Conservation (phyloP, 352 stramenopile genomes). For the Globisporangium emineosum region DNA sequence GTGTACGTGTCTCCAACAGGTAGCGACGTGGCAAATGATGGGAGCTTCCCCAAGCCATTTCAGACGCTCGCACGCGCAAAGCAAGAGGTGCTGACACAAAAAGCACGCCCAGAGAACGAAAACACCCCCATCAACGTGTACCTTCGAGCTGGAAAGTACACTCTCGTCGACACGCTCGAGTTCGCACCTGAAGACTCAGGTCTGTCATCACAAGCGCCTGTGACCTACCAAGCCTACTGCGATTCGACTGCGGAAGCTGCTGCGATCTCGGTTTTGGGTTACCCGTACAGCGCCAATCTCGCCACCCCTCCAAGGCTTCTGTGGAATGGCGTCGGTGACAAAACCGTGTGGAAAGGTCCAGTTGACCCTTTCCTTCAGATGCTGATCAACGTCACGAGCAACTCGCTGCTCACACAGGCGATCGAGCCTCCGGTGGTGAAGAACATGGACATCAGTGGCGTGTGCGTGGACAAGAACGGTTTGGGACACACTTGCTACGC, state of each 20-base stretch:
- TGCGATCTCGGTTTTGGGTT: conserved; percentile 33
- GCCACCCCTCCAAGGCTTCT: conserved; percentile 37
- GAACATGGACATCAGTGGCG: conserved; percentile 31
- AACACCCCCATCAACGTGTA: conserved; percentile 50
- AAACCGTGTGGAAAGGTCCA: conserved; percentile 39
- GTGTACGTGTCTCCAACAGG: conserved; percentile 54
- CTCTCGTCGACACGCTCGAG: conserved; percentile 49
- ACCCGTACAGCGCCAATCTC: conserved; percentile 42
- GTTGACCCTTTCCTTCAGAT: conserved; percentile 62
- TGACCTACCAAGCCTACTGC: conserved; percentile 77
- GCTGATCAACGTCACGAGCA: conserved; percentile 40
- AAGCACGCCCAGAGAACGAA: conserved; percentile 22
- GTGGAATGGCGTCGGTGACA: conserved; percentile 67
- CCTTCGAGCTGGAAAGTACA: conserved; percentile 53
- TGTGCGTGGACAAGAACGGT: conserved; percentile 63
- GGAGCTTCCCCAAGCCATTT: conserved; percentile 49
- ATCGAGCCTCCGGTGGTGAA: conserved; percentile 15
- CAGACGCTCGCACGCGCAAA: conserved; percentile 47
- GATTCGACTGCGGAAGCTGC: conserved; percentile 31
- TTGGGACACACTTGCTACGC: conserved; percentile 66
- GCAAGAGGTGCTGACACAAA: conserved; percentile 29
- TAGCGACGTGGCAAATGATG: conserved; percentile 34
- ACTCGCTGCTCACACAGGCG: conserved; percentile 32
- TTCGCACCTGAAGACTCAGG: conserved; percentile 46
- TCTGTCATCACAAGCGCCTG: conserved; percentile 17